These are phyloP conservation scores for Sedum album DNA, from an alignment of 164 flowering plant genomes.

Conservation along the genomic window DNA sequence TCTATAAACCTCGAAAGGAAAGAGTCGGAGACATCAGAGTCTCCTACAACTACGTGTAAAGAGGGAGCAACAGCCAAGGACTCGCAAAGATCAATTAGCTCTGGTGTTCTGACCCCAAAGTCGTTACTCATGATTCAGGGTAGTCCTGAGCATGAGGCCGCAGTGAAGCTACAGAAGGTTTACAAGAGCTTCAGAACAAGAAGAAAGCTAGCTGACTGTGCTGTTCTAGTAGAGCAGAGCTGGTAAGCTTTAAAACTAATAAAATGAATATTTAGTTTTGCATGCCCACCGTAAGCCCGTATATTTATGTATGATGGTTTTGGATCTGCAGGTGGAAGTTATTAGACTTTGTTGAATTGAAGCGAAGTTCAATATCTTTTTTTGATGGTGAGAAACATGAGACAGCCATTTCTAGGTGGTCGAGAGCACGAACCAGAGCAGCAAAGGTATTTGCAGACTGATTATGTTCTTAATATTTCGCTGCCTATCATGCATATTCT, in stretches of 20 bases:
- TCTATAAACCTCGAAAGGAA: constrained; percentile 40
- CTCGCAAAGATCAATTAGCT: neutral
- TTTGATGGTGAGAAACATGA: constrained; percentile 60
- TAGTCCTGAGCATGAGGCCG: constrained; percentile 66
- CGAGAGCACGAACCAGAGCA: constrained; percentile 67
- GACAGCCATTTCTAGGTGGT: constrained; percentile 66
- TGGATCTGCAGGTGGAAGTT: constrained; percentile 50
- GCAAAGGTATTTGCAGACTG: constrained; percentile 42
- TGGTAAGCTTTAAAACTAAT: constrained; percentile 34
- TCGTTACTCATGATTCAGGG: constrained; percentile 21
- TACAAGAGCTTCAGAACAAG: constrained; percentile 90
- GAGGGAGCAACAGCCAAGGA: no score
- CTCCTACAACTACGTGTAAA: neutral
- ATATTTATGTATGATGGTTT: neutral
- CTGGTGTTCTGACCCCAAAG: constrained; percentile 9
- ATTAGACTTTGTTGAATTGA: constrained; percentile 66
- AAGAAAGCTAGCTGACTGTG: constrained; percentile 90
- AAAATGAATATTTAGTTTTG: neutral
- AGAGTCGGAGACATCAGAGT: constrained; percentile 32
- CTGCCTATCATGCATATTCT: neutral
- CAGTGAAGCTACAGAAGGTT: constrained; percentile 82
- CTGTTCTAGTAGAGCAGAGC: constrained; percentile 79
- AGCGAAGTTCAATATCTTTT: constrained; percentile 64
- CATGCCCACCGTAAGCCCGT: neutral
- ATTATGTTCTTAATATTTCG: neutral